Evolutionary conservation across 164 flowering plant species (phyloP).

Genomic region (Dillenia suffruticosa): DNA sequence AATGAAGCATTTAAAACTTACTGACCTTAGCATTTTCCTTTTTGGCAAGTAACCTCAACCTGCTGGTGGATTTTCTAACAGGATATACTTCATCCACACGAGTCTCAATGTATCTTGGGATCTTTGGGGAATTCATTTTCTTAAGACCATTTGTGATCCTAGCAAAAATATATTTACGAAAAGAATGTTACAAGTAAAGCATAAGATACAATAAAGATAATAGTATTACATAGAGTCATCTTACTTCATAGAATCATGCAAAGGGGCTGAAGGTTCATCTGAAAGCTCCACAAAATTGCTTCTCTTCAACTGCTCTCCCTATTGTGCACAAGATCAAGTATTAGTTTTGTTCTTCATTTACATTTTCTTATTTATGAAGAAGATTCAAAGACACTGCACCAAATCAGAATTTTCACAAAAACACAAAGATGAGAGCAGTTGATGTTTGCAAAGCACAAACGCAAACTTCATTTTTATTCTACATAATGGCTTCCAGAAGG

Average conservation of each 20-base stretch:
- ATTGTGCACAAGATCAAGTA: slow-evolving; percentile 10
- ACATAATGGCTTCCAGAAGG: neutral
- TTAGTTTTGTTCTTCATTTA: neutral
- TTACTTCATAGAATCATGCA: slow-evolving; percentile 35
- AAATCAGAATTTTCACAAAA: neutral
- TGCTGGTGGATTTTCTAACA: slow-evolving; percentile 52
- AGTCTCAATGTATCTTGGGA: slow-evolving; percentile 65
- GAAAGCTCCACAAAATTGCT: slow-evolving; percentile 27
- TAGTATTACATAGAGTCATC: neutral
- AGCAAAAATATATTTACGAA: slow-evolving; percentile 14
- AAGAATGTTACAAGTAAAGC: slow-evolving; percentile 5
- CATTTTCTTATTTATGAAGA: neutral
- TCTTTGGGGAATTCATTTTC: slow-evolving; percentile 44
- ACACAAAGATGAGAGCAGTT: neutral
- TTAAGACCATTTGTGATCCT: slow-evolving; percentile 31
- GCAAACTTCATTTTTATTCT: neutral
- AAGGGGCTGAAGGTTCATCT: slow-evolving; percentile 38
- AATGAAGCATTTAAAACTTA: neutral
- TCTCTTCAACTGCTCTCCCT: slow-evolving; percentile 86
- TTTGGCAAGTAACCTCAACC: slow-evolving; percentile 41
- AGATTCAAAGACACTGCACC: too few species aligned
- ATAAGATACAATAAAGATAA: slow-evolving; percentile 3
- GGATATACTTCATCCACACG: slow-evolving; percentile 80
- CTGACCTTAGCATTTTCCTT: slow-evolving; percentile 69
- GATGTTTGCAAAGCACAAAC: neutral